Evolutionary conservation across 1,139 yeast genomes (phyloP), one percentile per base, ranked within the genome.

Genomic region (Yamadazyma buinensis): DNA sequence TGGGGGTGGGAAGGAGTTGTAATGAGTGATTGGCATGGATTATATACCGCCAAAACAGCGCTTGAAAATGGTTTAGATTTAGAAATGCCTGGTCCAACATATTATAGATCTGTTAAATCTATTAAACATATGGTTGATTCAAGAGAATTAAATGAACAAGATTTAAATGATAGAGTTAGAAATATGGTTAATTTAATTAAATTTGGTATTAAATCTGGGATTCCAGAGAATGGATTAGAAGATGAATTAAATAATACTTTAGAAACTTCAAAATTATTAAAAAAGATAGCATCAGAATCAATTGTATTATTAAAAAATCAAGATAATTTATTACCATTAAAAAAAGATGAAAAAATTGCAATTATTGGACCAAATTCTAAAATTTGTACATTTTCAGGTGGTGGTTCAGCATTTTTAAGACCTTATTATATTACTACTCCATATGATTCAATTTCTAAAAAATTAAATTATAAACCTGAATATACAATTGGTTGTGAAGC

Each of bases 11-110:
- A 68, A 21, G 84, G 84, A 14, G 52, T 69, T 35, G 55, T 71
- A 23, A 76, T 78, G 77, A 70, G 79, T 25, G 84, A 79, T 54
- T 79, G 84, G 84, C 72, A 49, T 50, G 84, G 84, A 28, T 63
- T 68, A 7, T 77, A 74, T 47, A 62, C 78, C 20, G 55, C 64
- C 22, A 65, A 64, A 36, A 64, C 61, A 15, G 57, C 80, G 7
- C 50, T 77, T 38, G 64, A 67, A 35, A 72, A 71, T 33, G 84
- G 84, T 8, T 54, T 77, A 38, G 80, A 76, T 47, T 54, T 78
- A 42, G 84, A 78, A 51, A 77, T 77, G 80, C 84, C 84, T 1
- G 84, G 84, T 25, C 76, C 78, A 3, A 52, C 79, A 20, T 50
- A 59, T 28, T 66, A 67, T 55, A 59, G 83, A 54, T 59, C 62